Base-by-base conservation (phyloP, 176 grass and related monocot species). In the Alopecurus myosuroides region DNA sequence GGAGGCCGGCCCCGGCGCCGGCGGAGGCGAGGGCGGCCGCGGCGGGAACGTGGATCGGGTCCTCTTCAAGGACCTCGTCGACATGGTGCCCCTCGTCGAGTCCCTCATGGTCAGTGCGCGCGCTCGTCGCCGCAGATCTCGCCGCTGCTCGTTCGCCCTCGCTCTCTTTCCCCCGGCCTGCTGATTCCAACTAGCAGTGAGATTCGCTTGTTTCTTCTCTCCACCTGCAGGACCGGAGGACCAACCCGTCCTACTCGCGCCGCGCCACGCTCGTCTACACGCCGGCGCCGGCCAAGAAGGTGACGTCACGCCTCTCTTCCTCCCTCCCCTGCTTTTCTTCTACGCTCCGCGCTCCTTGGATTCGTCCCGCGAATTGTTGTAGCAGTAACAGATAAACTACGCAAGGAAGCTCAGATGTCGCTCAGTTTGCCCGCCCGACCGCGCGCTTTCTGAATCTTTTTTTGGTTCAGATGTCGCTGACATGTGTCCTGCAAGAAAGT, bases 61-160 rank as follows among this genome's bases (percentile, higher is more conserved):
- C 76, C 90, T 99, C n/a, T 97, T 94, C 84, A 94, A 89, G 87
- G 94, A 97, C 92, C 92, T 99, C 31, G 97, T 94, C 45, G 97
- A 97, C 82, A 97, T 99, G 90, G 91, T 99, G 56, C 97, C 94
- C 65, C 90, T 99, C 78, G 97, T 99, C 26, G 97, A 99, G 78
- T 99, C 97, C 62, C 94, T 99, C 65, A 94, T 99, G 97, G 97
- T 97, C 60, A 77, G 74, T 76, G 14, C 6, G 15, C 12, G 58
- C 58, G 0, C 9, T 4, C 25, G n/a, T 25, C 30, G 30, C 4
- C 39, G 60, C 77, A 87, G 89, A 87, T 90, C 89, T 90, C 75
- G 80, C n/a, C n/a, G n/a, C n/a, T n/a, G n/a, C n/a, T n/a, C n/a
- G n/a, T n/a, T n/a, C n/a, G n/a, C n/a, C n/a, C n/a, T n/a, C n/a